Evolutionary conservation across 1,139 yeast species (phyloP).

Genomic region (Kodamaea suecica): DNA sequence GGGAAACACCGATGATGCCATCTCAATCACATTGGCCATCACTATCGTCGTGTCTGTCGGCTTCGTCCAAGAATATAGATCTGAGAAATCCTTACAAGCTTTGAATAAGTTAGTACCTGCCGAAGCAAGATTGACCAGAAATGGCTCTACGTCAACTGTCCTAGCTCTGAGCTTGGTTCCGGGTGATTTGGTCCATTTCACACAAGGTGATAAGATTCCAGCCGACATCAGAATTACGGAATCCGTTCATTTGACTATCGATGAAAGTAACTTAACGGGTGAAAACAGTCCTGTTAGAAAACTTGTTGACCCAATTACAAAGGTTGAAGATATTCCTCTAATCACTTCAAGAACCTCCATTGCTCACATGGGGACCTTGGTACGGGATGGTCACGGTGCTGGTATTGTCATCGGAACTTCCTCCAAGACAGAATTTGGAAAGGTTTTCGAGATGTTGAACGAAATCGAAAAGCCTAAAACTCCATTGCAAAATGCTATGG

Average conservation of each 20-base stretch:
- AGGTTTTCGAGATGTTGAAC: slow-evolving; percentile 86
- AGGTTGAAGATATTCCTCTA: slow-evolving; percentile 31
- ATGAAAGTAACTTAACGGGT: slow-evolving; percentile 92
- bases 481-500: slow-evolving; percentile 93
- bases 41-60: slow-evolving; percentile 92
- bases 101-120: slow-evolving; percentile 90
- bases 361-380: slow-evolving; percentile 95
- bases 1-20: slow-evolving; percentile 93
- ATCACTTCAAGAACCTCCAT: slow-evolving; percentile 68
- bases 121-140: slow-evolving; percentile 83
- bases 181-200: slow-evolving; percentile 85
- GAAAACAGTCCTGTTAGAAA: slow-evolving; percentile 86
- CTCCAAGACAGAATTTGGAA: slow-evolving; percentile 82
- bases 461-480: slow-evolving; percentile 94
- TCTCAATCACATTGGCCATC: slow-evolving; percentile 84
- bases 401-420: slow-evolving; percentile 95
- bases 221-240: slow-evolving; percentile 84
- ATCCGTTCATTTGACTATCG: slow-evolving; percentile 75
- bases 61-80: slow-evolving; percentile 91
- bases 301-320: slow-evolving; percentile 32
- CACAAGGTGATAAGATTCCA: slow-evolving; percentile 92
- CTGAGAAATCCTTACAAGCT: slow-evolving; percentile 91
- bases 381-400: slow-evolving; percentile 87
- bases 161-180: slow-evolving; percentile 87
- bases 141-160: slow-evolving; percentile 70